Percentiles rank a stretch among this genome's conserved stretches.
Conservation (phyloP, 2,329 filamentous ascomycete species). For the Zymoseptoria brevis region DNA sequence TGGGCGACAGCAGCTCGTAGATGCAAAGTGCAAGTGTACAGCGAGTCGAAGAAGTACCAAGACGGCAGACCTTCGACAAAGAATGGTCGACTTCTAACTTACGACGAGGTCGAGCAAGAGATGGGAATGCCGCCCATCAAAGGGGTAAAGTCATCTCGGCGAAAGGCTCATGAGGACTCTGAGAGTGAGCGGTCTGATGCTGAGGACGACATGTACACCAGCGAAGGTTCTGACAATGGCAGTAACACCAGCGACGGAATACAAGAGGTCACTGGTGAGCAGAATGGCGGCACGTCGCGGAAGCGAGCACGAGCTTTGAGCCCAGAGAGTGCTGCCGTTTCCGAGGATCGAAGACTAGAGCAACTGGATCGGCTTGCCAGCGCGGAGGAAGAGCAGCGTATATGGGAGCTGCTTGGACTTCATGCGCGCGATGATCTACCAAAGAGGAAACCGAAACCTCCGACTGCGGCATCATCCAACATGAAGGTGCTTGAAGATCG, state of each 20-base stretch:
- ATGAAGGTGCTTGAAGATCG: conserved; percentile 23
- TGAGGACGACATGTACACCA: background rate
- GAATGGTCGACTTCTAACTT: conserved; percentile 22
- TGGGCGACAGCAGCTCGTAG: conserved; percentile 48
- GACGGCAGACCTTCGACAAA: conserved; percentile 22
- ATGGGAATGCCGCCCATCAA: conserved; percentile 19
- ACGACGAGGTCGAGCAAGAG: conserved; percentile 38
- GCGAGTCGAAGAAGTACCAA: conserved; percentile 22
- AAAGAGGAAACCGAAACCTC: conserved; percentile 25
- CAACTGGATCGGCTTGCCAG: conserved; percentile 40
- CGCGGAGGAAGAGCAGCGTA: conserved; percentile 36
- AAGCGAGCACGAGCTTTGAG: conserved; percentile 18
- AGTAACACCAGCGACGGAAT: background rate
- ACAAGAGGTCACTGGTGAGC: background rate
- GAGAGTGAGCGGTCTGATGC: conserved; percentile 1
- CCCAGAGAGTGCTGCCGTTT: conserved; percentile 8
- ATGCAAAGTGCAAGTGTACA: conserved; percentile 44
- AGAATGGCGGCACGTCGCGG: background rate
- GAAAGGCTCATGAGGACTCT: background rate
- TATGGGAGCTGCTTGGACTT: conserved; percentile 39
- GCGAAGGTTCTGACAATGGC: background rate
- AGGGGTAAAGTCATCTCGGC: background rate
- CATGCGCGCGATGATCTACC: conserved; percentile 10
- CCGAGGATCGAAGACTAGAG: conserved; percentile 40
- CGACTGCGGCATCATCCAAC: background rate